phyloP scores from a whole-genome alignment of 352 stramenopile genomes.

The Pseudoperonospora humuli region DNA sequence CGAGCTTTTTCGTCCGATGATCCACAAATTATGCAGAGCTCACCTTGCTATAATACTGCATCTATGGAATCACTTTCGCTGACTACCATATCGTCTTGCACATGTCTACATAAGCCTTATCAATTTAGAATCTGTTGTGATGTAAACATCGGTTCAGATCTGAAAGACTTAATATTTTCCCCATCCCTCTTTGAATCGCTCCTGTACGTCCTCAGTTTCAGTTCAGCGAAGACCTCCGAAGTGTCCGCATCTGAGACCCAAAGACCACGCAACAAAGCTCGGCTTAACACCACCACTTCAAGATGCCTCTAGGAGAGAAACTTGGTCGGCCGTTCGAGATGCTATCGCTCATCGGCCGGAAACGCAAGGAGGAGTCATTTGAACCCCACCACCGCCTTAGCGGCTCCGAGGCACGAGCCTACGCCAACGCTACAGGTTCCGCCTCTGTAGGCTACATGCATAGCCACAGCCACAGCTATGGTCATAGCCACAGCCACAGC shows the following conservation, averaged over 20 bases:
- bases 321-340: slow-evolving; percentile 53
- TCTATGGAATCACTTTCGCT: neutral
- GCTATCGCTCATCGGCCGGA: slow-evolving; percentile 52
- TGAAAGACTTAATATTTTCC: neutral
- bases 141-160: neutral
- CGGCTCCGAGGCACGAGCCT: slow-evolving; percentile 14
- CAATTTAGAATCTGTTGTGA: neutral
- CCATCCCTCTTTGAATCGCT: neutral
- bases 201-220: neutral
- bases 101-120: neutral
- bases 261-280: neutral
- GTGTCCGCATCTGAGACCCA: neutral
- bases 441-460: slow-evolving; percentile 8
- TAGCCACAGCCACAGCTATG: slow-evolving; percentile 5
- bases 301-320: slow-evolving; percentile 49
- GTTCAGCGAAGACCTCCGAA: neutral
- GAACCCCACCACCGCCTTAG: slow-evolving; percentile 12
- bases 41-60: too few species aligned
- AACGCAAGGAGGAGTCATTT: slow-evolving; percentile 37
- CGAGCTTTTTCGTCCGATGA: too few species aligned
- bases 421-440: slow-evolving; percentile 22
- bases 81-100: neutral
- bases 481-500: slow-evolving; percentile 6
- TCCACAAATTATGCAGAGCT: too few species aligned
- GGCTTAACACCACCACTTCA: neutral